phyloP scores from a whole-genome alignment of 768 basidiomycete genomes.

The Tricholoma hemisulphureum region DNA sequence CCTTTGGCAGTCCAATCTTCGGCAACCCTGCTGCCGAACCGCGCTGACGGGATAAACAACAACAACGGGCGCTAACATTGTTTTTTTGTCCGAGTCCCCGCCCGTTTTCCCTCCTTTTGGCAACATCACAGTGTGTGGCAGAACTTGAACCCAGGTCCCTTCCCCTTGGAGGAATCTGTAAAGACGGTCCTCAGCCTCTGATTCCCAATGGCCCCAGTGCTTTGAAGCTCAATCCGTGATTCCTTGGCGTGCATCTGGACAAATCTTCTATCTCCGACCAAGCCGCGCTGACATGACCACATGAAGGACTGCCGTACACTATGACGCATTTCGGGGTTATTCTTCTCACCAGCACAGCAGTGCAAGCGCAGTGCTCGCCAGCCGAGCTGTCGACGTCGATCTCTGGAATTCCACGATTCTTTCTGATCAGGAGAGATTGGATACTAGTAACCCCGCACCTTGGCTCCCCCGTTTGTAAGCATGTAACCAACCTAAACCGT shows the following conservation, averaged over 20 bases:
- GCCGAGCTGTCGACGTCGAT: background rate
- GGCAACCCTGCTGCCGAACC: background rate
- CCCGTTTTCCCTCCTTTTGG: no score
- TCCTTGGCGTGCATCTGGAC: background rate
- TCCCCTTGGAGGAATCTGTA: background rate
- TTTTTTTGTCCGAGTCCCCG: no score
- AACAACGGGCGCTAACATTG: background rate
- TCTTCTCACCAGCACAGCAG: background rate
- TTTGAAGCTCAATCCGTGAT: background rate
- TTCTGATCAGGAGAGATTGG: background rate
- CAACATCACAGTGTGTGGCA: no score
- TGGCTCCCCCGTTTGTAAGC: no score
- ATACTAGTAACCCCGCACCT: background rate
- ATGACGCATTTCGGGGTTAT: background rate
- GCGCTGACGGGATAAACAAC: background rate
- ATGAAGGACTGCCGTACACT: background rate
- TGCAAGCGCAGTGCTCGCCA: background rate
- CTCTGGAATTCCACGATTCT: background rate
- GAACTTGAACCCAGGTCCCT: no score
- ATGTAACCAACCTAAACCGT: no score
- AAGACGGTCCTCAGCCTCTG: background rate
- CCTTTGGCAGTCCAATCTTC: background rate
- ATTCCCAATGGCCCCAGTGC: background rate
- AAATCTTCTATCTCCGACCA: background rate
- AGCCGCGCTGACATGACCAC: slow-evolving; percentile 1